Evolutionary conservation across 148 eudicot species (phyloP).

Genomic region (Rhododendron simsii): DNA sequence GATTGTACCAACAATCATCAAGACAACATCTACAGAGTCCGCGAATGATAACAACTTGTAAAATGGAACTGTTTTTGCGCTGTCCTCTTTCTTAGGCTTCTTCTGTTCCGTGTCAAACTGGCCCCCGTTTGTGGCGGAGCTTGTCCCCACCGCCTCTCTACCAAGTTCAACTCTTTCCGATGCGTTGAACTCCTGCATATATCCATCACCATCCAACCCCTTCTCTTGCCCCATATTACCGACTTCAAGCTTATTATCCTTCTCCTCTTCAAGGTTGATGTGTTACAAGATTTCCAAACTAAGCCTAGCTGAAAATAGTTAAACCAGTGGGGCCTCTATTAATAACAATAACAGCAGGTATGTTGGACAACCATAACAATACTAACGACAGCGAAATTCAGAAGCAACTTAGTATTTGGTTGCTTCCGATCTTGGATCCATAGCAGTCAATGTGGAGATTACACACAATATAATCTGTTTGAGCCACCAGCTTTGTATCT

Average conservation of each 20-base stretch:
- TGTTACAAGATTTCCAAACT: neutral
- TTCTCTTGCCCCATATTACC: slow-evolving; percentile 3
- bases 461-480: neutral
- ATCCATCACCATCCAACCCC: neutral
- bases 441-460: neutral
- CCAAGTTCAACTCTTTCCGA: slow-evolving; percentile 5
- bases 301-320: neutral
- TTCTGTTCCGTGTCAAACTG: neutral
- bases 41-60: slow-evolving; percentile 42
- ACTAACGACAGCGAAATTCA: neutral
- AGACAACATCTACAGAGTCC: slow-evolving; percentile 26
- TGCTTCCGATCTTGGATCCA: neutral
- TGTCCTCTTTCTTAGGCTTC: slow-evolving; percentile 14
- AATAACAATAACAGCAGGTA: neutral
- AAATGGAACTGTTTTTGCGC: slow-evolving; percentile 34
- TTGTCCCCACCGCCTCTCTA: neutral
- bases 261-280: neutral
- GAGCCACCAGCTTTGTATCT: neutral
- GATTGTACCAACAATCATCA: slow-evolving; percentile 41
- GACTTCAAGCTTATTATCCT: neutral
- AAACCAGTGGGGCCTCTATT: neutral
- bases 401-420: neutral
- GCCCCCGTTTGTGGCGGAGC: neutral
- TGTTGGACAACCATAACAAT: no score
- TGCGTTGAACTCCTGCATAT: neutral